Conservation (phyloP, 106 monocot species). For the Amphibolis antarctica region DNA sequence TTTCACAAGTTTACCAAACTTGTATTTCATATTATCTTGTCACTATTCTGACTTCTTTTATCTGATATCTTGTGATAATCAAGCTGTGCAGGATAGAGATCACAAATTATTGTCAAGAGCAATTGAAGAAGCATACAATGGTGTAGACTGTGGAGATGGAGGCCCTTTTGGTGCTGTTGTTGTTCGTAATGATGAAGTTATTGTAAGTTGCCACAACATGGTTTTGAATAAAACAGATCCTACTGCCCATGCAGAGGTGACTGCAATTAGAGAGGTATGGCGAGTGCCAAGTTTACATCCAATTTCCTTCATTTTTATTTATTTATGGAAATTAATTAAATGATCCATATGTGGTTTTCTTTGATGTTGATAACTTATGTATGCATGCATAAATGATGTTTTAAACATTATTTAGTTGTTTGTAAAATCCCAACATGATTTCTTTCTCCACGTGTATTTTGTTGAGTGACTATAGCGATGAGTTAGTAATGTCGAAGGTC, state of each 20-base stretch:
- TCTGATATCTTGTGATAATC: not conserved
- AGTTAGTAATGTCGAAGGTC: no score
- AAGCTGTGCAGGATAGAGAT: conserved; percentile 79
- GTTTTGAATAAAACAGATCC: conserved; percentile 71
- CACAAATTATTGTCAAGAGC: conserved; percentile 82
- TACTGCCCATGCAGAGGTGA: conserved; percentile 93
- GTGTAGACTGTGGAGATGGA: conserved; percentile 78
- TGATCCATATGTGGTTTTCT: no score
- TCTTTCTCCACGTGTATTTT: no score
- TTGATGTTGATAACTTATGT: no score
- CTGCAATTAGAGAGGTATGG: conserved; percentile 75
- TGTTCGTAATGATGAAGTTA: conserved; percentile 63
- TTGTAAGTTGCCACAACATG: conserved; percentile 91
- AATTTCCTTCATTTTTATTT: no score
- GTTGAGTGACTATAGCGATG: no score
- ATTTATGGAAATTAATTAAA: no score
- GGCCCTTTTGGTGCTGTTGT: conserved; percentile 92
- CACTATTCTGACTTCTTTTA: not conserved
- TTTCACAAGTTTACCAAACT: not conserved
- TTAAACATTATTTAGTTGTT: no score
- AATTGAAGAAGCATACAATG: conserved; percentile 75
- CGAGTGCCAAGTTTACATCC: not conserved
- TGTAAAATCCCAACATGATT: no score
- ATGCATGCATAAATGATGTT: no score
- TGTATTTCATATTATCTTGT: not conserved